Evolutionary conservation across 164 flowering plant genomes (phyloP).

Genomic region (Vitis riparia): DNA sequence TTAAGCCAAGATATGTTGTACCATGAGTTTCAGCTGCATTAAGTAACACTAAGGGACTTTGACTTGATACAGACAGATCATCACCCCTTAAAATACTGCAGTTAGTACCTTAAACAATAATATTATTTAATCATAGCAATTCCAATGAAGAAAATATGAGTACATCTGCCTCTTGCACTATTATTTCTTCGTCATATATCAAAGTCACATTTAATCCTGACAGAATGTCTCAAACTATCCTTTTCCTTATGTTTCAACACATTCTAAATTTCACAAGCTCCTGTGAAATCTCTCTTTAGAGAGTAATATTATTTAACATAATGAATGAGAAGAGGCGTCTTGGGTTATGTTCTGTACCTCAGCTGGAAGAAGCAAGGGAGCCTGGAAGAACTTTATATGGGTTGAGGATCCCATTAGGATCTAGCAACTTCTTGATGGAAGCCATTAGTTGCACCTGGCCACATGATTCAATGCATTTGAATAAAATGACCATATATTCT

Average conservation of each 20-base stretch:
- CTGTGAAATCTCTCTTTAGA: neutral
- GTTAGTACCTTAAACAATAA: too few species aligned
- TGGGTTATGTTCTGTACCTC: constrained; percentile 8
- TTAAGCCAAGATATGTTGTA: too few species aligned
- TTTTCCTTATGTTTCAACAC: neutral
- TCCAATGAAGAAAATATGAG: too few species aligned
- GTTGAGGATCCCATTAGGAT: constrained; percentile 80
- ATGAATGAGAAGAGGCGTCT: neutral
- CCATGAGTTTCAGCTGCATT: too few species aligned
- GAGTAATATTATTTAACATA: neutral
- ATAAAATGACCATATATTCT: neutral
- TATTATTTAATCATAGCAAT: neutral
- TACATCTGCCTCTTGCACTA: too few species aligned
- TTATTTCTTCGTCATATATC: too few species aligned
- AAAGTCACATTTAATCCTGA: neutral
- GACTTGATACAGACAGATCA: too few species aligned
- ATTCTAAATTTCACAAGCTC: neutral
- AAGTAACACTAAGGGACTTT: too few species aligned
- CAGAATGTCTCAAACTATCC: neutral
- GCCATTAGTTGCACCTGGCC: constrained; percentile 83
- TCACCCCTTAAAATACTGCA: too few species aligned
- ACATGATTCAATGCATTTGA: constrained; percentile 8
- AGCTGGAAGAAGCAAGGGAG: constrained; percentile 26
- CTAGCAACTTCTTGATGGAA: constrained; percentile 78
- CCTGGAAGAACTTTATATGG: constrained; percentile 94